These are phyloP conservation scores for Alternaria angustiovoidea DNA, from an alignment of 2,329 filamentous ascomycete genomes.

Conservation along the genomic window DNA sequence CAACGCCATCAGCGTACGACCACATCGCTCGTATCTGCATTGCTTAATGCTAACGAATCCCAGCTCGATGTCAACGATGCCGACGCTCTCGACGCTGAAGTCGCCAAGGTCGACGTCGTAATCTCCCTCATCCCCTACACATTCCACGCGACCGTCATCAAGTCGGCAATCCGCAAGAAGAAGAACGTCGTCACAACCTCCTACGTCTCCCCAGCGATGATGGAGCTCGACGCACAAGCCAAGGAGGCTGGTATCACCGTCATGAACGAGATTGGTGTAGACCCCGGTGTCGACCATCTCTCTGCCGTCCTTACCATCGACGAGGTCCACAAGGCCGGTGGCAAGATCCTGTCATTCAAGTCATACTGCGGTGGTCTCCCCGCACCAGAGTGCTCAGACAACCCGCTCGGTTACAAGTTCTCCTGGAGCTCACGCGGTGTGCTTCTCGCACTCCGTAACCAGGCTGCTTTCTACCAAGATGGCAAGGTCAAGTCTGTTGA, in stretches of 20 bases:
- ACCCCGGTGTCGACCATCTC: conserved; percentile 76
- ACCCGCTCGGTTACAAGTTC: conserved; percentile 95
- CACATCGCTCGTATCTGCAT: neutral
- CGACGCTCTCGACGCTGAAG: conserved; percentile 78
- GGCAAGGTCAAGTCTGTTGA: conserved; percentile 70
- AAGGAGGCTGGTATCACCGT: conserved; percentile 95
- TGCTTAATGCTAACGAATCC: conserved; percentile 17
- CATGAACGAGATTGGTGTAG: conserved; percentile 79
- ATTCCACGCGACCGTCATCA: conserved; percentile 76
- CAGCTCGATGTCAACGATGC: conserved; percentile 84
- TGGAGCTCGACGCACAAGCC: conserved; percentile 80
- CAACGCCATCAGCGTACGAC: conserved; percentile 65
- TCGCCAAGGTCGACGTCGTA: conserved; percentile 80
- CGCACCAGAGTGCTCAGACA: conserved; percentile 76
- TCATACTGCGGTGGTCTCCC: conserved; percentile 72
- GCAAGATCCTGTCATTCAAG: conserved; percentile 83
- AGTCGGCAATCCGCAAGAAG: conserved; percentile 90
- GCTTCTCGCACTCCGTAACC: conserved; percentile 83
- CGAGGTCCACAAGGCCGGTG: conserved; percentile 84
- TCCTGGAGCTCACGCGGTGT: conserved; percentile 80
- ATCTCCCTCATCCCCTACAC: conserved; percentile 80
- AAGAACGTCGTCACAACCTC: conserved; percentile 96
- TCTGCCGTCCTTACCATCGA: conserved; percentile 89
- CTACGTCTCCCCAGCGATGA: conserved; percentile 92
- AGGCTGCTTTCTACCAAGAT: conserved; percentile 82